Evolutionary conservation across 305 asterid species (phyloP), one percentile per base, ranked within the genome.

Genomic region (Solanum hybrid): DNA sequence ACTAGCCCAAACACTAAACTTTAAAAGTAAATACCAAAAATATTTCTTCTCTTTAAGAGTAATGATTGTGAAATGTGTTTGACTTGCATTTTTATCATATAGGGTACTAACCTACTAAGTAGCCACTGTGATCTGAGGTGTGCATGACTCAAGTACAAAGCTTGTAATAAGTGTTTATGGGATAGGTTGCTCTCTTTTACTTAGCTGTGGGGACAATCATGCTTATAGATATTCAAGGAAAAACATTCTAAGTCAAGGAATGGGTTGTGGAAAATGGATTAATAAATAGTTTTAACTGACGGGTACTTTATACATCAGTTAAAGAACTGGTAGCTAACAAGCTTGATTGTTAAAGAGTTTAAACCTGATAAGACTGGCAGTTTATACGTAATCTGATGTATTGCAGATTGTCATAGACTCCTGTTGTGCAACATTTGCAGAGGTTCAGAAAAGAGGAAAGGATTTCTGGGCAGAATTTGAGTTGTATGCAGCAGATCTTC

Each of bases 401-500:
- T 69, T 89, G 78, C 94, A 96, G 99, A 94, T 97, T 86, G 94
- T 94, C 32, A 97, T 96, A 37, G 99, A 97, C 94, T 92, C 99
- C 78, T 94, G 98, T 89, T 95, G 98, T 94, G 98, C 99, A 76
- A 97, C 99, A 86, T 96, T 96, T 94, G 99, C 99, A 29, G 98
- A 97, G 93, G 96, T 96, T 87, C 95, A 95, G 90, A 94, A 97
- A 92, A 94, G 99, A 91, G 99, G 98, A 89, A 95, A 95, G 88
- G 95, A 95, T 89, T 97, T 97, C 89, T 97, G 98, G 99, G 93
- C 98, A 3, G 98, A 97, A 90, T 97, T 97, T 69, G 99, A 97
- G 91, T 92, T 97, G 93, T 97, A 97, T 90, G 97, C 98, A 38
- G 99, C 99, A 69, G 98, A 97, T 92, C 89, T 96, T 91, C 92